Base-by-base conservation (phyloP, 805 yeast genomes). In the Clavispora vitiphila region DNA sequence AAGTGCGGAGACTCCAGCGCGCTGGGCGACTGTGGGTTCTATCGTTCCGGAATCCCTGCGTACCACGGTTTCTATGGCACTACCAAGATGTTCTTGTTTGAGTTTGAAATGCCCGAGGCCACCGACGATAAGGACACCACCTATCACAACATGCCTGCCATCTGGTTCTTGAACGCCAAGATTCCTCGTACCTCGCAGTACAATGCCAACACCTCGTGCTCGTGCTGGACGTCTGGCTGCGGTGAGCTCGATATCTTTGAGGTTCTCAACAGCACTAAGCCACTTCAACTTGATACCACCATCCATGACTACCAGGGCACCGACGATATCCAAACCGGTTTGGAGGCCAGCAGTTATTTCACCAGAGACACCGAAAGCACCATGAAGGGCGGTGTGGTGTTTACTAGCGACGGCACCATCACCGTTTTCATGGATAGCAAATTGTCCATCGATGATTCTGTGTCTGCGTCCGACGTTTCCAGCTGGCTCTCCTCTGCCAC, bases 211-310 rank as follows among this genome's bases (percentile, higher is more conserved):
- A 64, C 67, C 27, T 78, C 77, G 56, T 83, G 89, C 61, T 81
- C 88, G 6, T 80, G 88, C 55, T 83, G 90, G 90, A 68, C 75
- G 35, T 72, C 83, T 22, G 91, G 90, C 9, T 81, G 89, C 62
- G 89, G 90, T 58, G 89, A 83, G 61, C 81, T 78, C 51, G 91
- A 83, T 62, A 75, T 82, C 50, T 83, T 83, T 57, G 91, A 84
- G 65, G 80, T 79, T 31, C 74, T 81, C 78, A 83, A 83, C 62
- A 62, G 66, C 42, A 78, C 87, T 12, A 77, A 77, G 48, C 59
- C 75, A 20, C 61, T 60, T 38, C 71, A 80, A 43, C 69, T 84
- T 51, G 81, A 69, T 62, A 71, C 88, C 15, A 81, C 90, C 7
- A 65, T 84, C 58, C 93, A 84, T 58, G 86, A 81, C 55, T 84